A percentile compares a stretch with the other conserved stretches of the same genome.
These are phyloP conservation scores for Trichosporon sp. DNA, from an alignment of 1,284 basidiomycete species.

Conservation along the genomic window DNA sequence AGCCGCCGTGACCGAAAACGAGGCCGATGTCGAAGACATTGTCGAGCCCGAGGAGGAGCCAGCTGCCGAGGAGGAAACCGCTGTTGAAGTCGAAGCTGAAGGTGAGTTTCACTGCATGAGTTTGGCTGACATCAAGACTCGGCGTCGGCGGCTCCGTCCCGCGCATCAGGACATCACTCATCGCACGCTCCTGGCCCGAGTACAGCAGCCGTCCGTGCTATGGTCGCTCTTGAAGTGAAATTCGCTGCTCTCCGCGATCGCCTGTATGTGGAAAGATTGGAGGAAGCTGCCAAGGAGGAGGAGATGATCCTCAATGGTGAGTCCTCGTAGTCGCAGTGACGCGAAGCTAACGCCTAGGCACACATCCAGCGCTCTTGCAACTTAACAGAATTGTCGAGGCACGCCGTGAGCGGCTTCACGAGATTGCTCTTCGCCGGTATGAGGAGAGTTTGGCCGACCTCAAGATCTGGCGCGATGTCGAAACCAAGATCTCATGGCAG, in stretches of 20 bases:
- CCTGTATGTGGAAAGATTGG: conserved; percentile 62
- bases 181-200: conserved; percentile 53
- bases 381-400: conserved; percentile 54
- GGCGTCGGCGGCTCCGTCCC: conserved; percentile 12
- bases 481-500: conserved; percentile 58
- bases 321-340: conserved; percentile 26
- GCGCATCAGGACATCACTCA: conserved; percentile 36
- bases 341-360: conserved; percentile 45
- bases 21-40: conserved; percentile 16
- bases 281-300: conserved; percentile 62
- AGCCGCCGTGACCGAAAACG: neutral
- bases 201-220: conserved; percentile 59
- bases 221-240: conserved; percentile 62
- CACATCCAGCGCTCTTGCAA: conserved; percentile 61
- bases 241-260: conserved; percentile 62
- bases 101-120: neutral
- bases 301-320: conserved; percentile 61
- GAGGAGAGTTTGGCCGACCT: conserved; percentile 57
- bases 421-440: conserved; percentile 50
- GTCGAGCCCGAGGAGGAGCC: conserved; percentile 21
- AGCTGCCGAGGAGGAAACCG: conserved; percentile 27
- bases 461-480: conserved; percentile 53
- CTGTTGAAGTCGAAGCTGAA: conserved; percentile 27
- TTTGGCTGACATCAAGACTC: conserved; percentile 21
- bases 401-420: conserved; percentile 50